Evolutionary conservation across 2,329 filamentous ascomycete species (phyloP), one percentile per base, ranked within the genome.

Genomic region (Monosporascus sp.): DNA sequence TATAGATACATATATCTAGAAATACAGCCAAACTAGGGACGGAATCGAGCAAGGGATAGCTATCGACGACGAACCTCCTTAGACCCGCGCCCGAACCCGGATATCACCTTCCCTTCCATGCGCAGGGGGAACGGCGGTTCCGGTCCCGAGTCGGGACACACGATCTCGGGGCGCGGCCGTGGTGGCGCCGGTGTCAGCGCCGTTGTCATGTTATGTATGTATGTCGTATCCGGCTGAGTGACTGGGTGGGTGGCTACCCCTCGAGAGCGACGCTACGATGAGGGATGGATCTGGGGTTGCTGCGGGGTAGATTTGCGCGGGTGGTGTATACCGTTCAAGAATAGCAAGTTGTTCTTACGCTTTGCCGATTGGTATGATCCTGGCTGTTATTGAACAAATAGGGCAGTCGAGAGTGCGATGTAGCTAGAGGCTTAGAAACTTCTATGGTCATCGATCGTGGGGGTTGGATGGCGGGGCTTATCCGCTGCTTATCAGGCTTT

Each of bases 11-110:
- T 11, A 31, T 6, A 25, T 24, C 3, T 3, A 24, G 9, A 35
- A 35, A 25, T 5, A 25, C 14, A 46, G 43, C 24, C 11, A 18
- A 44, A 20, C 5, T 18, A 18, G 9, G 17, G 17, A 41, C 7
- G 18, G 38, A 18, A 41, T 20, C 7, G 18, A 41, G 17, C 38
- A 41, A 18, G 18, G 38, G 18, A 9, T 20, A 20, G 18, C 17
- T 20, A 20, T 24, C n/a, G 11, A 43, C 5, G 43, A 67, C 73
- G 54, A 69, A 92, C 89, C 74, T 97, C 92, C 76, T 91, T 95
- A 65, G 90, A 96, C 17, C 94, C 94, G 55, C 94, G 83, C 43
- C 94, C 93, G 70, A 97, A 97, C 36, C 94, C 94, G 64, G 89
- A 88, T 65, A 97, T 91, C 24, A 99, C 91, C 52, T 87, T 83